phyloP scores from a whole-genome alignment of 331 rosid genomes.

The Saraca asoca region DNA sequence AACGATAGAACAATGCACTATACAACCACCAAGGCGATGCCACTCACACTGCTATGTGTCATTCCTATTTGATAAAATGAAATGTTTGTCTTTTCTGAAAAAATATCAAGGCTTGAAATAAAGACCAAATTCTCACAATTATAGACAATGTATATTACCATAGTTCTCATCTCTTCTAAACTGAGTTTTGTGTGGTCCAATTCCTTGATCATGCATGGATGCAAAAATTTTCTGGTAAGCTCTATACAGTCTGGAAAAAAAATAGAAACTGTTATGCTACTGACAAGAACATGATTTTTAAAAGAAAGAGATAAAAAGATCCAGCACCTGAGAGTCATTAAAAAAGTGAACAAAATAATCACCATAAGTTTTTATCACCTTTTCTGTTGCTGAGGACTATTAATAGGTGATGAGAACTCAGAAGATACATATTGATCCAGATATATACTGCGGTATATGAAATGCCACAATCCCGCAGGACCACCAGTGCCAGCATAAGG shows the following conservation, averaged over 20 bases:
- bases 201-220: conserved; percentile 90
- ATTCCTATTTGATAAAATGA: not conserved
- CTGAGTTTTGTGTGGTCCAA: conserved; percentile 89
- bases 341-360: conserved; percentile 10
- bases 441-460: conserved; percentile 89
- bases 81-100: conserved; percentile 1
- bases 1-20: not conserved
- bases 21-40: not conserved
- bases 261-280: conserved; percentile 33
- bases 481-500: conserved; percentile 64
- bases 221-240: conserved; percentile 87
- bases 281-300: not conserved
- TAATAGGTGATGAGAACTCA: conserved; percentile 73
- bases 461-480: conserved; percentile 97
- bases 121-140: not conserved
- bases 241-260: conserved; percentile 74
- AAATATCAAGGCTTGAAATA: not conserved
- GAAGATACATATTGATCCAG: conserved; percentile 92
- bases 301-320: not conserved
- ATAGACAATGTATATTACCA: conserved; percentile 53
- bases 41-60: not conserved
- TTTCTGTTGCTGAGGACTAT: conserved; percentile 72
- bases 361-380: conserved; percentile 46
- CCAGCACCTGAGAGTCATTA: not conserved
- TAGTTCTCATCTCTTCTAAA: conserved; percentile 94